Evolutionary conservation across 805 yeast species (phyloP).

Genomic region (Myxozyma sirexii): DNA sequence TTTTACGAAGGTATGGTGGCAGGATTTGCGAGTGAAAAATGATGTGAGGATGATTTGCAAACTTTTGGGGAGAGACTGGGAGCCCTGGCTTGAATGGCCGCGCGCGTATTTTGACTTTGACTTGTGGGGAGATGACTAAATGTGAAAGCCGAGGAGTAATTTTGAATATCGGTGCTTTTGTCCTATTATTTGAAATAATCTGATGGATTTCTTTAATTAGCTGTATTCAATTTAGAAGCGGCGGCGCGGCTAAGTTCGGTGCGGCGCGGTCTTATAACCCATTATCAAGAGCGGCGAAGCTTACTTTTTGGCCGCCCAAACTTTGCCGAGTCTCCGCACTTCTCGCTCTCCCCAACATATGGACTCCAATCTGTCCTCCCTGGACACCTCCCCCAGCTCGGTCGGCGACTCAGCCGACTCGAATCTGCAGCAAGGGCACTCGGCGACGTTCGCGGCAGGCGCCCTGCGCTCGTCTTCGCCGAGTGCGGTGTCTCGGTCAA

Average conservation of each 20-base stretch:
- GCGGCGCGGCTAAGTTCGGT: too few relatives aligned
- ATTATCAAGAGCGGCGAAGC: too few relatives aligned
- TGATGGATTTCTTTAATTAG: background rate
- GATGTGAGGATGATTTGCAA: constrained; percentile 32
- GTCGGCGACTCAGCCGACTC: too few relatives aligned
- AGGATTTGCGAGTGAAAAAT: constrained; percentile 29
- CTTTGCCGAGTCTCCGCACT: too few relatives aligned
- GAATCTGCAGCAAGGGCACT: background rate
- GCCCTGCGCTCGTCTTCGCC: constrained; percentile 17
- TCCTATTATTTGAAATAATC: background rate
- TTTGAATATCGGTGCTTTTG: background rate
- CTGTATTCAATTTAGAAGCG: too few relatives aligned
- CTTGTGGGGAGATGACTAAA: constrained; percentile 28
- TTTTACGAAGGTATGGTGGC: constrained; percentile 34
- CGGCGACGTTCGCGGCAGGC: constrained; percentile 6
- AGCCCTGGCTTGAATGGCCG: constrained; percentile 33
- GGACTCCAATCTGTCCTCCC: too few relatives aligned
- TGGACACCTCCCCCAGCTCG: too few relatives aligned
- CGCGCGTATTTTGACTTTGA: constrained; percentile 31
- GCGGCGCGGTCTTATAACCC: too few relatives aligned
- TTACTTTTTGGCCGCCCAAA: too few relatives aligned
- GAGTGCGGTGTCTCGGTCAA: constrained; percentile 17
- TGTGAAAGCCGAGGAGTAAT: background rate
- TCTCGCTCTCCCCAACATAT: too few relatives aligned
- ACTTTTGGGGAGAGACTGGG: constrained; percentile 31